Base-by-base conservation (phyloP, 345 rosid species). In the Citrus mangshanensis region DNA sequence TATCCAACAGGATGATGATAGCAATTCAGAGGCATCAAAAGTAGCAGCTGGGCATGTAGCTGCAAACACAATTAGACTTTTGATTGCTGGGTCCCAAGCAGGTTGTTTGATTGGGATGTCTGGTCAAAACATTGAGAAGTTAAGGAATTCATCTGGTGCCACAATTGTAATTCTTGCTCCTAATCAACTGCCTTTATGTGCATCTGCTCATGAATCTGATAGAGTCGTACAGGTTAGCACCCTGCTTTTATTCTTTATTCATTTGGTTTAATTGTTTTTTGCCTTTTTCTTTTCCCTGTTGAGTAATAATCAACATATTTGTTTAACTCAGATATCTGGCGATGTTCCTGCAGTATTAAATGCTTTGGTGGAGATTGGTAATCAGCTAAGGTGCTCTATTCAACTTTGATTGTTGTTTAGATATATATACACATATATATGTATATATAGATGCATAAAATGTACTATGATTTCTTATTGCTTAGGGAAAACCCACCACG, bases 201-300 rank as follows among this genome's bases (percentile, higher is more conserved):
- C 92, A 25, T 91, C 93, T 68, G 92, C 95, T 71, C 82, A 71
- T 80, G 93, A 91, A 84, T 89, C 93, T 76, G 95, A 91, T 84
- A 77, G 93, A 59, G 86, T 91, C 58, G 92, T 89, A 46, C 93
- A 89, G 91, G 93, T 89, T 68, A 72, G 66, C 10, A 71, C 34
- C 16, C 12, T 75, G 40, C 13, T 19, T 42, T 4, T 58, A 21
- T 21, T 37, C 35, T 18, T 66, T 25, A 8, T 27, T 30, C 49
- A 30, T 24, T 49, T 0, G 59, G 34, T 56, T 34, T 54, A 28
- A 1, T 21, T 32, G 49, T 56, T 30, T 30, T 72, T 22, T 25
- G 8, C 6, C 14, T 8, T 49, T 61, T 19, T 28, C 27, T 24
- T 46, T 28, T 56, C 28, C 37, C 59, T 68, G 42, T 63, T 74